phyloP scores from a whole-genome alignment of 179 eudicot genomes.

The Sideroxylon spinosum region DNA sequence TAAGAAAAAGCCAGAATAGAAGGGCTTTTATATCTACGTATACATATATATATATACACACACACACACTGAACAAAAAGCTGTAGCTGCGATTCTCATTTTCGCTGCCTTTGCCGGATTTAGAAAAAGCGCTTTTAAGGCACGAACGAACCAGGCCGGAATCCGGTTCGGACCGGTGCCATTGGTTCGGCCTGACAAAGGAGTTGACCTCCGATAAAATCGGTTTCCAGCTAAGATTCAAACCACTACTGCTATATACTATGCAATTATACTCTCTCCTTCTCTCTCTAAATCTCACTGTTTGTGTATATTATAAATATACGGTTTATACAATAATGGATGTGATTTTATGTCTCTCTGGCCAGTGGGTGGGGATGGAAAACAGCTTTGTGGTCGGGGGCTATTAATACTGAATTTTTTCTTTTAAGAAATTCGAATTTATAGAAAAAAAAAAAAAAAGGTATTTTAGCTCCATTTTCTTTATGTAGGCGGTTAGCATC shows the following conservation, averaged over 20 bases:
- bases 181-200: neutral
- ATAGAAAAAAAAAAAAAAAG: too few species aligned
- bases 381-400: too few species aligned
- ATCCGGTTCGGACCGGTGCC: neutral
- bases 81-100: neutral
- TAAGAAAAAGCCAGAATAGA: neutral
- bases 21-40: neutral
- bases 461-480: too few species aligned
- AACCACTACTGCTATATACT: neutral
- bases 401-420: too few species aligned
- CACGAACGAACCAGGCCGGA: neutral
- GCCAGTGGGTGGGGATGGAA: too few species aligned
- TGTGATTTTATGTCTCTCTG: too few species aligned
- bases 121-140: neutral
- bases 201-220: constrained; percentile 17
- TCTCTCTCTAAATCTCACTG: neutral
- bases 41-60: too few species aligned
- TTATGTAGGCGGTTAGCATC: too few species aligned
- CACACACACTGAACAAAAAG: neutral
- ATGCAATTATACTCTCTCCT: neutral
- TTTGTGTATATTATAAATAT: neutral
- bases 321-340: neutral
- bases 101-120: constrained; percentile 12
- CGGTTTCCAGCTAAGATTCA: constrained; percentile 16
- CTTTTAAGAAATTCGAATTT: too few species aligned